These are phyloP conservation scores for Penicillium thymicola DNA, from an alignment of 2,329 filamentous ascomycete genomes.

Conservation along the genomic window DNA sequence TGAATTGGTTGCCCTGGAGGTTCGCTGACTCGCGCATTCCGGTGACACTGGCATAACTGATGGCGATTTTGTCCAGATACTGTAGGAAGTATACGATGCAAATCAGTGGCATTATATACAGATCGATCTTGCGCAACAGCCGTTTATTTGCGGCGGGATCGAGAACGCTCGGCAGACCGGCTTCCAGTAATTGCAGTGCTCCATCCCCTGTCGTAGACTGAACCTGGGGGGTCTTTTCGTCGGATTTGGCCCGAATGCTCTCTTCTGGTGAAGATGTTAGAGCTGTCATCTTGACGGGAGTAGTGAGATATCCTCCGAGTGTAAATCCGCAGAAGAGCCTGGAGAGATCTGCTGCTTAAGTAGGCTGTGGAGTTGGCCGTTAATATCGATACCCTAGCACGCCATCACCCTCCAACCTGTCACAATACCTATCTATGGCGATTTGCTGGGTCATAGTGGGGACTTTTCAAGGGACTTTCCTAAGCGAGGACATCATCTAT, in stretches of 20 bases:
- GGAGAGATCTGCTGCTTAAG: not conserved
- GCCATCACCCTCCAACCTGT: not conserved
- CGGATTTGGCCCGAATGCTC: not conserved
- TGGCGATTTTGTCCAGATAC: conserved; percentile 28
- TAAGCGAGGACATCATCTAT: not conserved
- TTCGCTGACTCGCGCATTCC: conserved; percentile 31
- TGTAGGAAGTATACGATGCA: conserved; percentile 33
- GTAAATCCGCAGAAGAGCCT: not conserved
- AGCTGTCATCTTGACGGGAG: not conserved
- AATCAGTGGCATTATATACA: conserved; percentile 31
- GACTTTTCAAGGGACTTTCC: not conserved
- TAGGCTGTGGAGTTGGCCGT: not conserved
- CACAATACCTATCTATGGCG: not conserved
- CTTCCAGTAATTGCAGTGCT: conserved; percentile 3
- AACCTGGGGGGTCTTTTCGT: not conserved
- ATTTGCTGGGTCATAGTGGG: not conserved
- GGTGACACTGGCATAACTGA: conserved; percentile 29
- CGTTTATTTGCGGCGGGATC: conserved; percentile 10
- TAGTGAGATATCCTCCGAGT: not conserved
- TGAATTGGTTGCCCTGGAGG: conserved; percentile 44
- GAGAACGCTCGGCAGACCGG: not conserved
- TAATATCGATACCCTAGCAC: not conserved
- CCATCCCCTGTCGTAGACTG: not conserved
- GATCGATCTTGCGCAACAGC: conserved; percentile 29
- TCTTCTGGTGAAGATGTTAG: not conserved